Evolutionary conservation across 345 rosid species (phyloP).

Genomic region (Aethionema arabicum): DNA sequence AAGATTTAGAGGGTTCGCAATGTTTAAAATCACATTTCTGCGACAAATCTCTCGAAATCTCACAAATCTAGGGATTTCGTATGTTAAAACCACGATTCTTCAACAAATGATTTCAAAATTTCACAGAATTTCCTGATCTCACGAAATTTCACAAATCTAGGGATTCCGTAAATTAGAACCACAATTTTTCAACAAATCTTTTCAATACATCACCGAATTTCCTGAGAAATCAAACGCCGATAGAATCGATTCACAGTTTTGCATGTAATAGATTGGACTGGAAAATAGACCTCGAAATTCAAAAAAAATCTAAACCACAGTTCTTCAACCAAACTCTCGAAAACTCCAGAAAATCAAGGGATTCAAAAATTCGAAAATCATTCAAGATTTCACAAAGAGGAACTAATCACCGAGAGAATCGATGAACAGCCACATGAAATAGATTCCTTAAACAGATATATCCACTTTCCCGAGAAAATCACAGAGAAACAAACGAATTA

Average conservation of each 20-base stretch:
- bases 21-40: background rate
- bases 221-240: background rate
- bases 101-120: background rate
- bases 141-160: background rate
- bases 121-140: background rate
- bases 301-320: no score
- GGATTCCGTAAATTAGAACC: background rate
- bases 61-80: background rate
- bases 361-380: no score
- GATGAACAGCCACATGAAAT: background rate
- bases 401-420: background rate
- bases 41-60: background rate
- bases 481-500: background rate
- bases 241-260: background rate
- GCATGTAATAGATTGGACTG: background rate
- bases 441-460: background rate
- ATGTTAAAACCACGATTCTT: background rate
- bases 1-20: background rate
- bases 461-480: background rate
- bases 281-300: no score
- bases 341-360: no score
- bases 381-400: no score
- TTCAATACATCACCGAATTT: background rate
- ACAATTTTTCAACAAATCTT: background rate
- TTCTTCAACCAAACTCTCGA: no score